These are phyloP conservation scores for Colletotrichum truncatum DNA, from an alignment of 2,329 filamentous ascomycete species.

Conservation along the genomic window DNA sequence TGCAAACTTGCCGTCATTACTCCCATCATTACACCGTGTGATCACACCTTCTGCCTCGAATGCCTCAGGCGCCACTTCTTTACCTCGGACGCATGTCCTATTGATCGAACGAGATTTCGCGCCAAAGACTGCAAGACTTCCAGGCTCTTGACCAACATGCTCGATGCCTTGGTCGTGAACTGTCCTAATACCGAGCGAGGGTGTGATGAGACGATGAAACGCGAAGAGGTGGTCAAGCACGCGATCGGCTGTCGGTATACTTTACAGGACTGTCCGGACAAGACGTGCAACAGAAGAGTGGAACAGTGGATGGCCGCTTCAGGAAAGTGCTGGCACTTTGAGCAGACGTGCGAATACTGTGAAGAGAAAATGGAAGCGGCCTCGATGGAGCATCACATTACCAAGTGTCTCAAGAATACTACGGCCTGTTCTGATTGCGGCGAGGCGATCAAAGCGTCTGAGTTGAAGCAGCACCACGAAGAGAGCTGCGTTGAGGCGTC, in stretches of 20 bases:
- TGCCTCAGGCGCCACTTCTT: slow-evolving; percentile 60
- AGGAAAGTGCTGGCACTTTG: slow-evolving; percentile 61
- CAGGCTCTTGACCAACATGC: slow-evolving; percentile 65
- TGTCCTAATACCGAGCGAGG: slow-evolving; percentile 64
- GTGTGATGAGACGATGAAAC: slow-evolving; percentile 59
- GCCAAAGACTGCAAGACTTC: slow-evolving; percentile 41
- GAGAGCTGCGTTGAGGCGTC: slow-evolving; percentile 53
- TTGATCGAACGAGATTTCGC: slow-evolving; percentile 60
- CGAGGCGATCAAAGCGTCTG: slow-evolving; percentile 51
- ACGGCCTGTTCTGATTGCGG: slow-evolving; percentile 60
- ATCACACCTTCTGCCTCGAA: slow-evolving; percentile 71
- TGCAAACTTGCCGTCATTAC: slow-evolving; percentile 70
- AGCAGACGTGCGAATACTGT: slow-evolving; percentile 63
- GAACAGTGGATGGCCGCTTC: slow-evolving; percentile 52
- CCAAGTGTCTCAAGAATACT: slow-evolving; percentile 56
- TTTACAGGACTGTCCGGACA: slow-evolving; percentile 63
- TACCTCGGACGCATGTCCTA: slow-evolving; percentile 59
- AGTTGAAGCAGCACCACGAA: slow-evolving; percentile 57
- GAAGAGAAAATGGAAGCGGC: slow-evolving; percentile 56
- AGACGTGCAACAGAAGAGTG: slow-evolving; percentile 60
- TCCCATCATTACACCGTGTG: slow-evolving; percentile 69
- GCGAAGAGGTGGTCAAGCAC: slow-evolving; percentile 65
- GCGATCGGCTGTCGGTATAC: slow-evolving; percentile 66
- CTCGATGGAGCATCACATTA: slow-evolving; percentile 55
- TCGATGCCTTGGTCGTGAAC: slow-evolving; percentile 66